These are phyloP conservation scores for Pichia cephalocereana DNA, from an alignment of 805 yeast genomes.

Conservation along the genomic window DNA sequence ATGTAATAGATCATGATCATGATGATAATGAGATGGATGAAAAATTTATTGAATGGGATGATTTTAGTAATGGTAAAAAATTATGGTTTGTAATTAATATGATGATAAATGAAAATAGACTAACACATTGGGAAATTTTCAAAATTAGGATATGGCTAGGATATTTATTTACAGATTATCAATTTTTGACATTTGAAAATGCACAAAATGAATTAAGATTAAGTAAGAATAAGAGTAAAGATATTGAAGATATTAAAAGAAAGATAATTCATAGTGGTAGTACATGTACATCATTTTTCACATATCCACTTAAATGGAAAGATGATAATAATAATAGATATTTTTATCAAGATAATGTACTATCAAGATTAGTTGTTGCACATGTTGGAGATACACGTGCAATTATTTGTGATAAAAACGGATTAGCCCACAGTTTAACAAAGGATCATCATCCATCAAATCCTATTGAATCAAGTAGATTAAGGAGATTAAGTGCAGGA, in stretches of 20 bases:
- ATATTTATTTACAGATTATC: slow-evolving; percentile 57
- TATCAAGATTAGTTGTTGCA: slow-evolving; percentile 64
- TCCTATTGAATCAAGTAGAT: slow-evolving; percentile 63
- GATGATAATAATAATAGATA: slow-evolving; percentile 24
- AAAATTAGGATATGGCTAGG: slow-evolving; percentile 52
- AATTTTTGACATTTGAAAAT: slow-evolving; percentile 34
- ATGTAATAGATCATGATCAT: not conserved
- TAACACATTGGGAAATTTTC: slow-evolving; percentile 42
- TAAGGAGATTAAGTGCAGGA: slow-evolving; percentile 54
- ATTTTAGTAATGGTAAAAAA: slow-evolving; percentile 7
- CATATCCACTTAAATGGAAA: slow-evolving; percentile 25
- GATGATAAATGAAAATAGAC: slow-evolving; percentile 2
- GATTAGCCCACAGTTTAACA: slow-evolving; percentile 72
- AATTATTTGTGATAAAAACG: slow-evolving; percentile 71
- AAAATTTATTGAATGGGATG: slow-evolving; percentile 8
- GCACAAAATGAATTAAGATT: slow-evolving; percentile 8
- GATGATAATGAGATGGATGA: not conserved
- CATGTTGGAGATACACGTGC: slow-evolving; percentile 94
- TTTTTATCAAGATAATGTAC: slow-evolving; percentile 58
- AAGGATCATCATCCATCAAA: slow-evolving; percentile 82
- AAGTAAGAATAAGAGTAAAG: not conserved
- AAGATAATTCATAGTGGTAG: slow-evolving; percentile 25
- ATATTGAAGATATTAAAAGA: not conserved
- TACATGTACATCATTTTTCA: slow-evolving; percentile 28
- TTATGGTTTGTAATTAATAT: slow-evolving; percentile 10